A percentile compares a stretch with the other conserved stretches of the same genome.
Evolutionary conservation across 148 eudicot species (phyloP).

Genomic region (Gaultheria prostrata): DNA sequence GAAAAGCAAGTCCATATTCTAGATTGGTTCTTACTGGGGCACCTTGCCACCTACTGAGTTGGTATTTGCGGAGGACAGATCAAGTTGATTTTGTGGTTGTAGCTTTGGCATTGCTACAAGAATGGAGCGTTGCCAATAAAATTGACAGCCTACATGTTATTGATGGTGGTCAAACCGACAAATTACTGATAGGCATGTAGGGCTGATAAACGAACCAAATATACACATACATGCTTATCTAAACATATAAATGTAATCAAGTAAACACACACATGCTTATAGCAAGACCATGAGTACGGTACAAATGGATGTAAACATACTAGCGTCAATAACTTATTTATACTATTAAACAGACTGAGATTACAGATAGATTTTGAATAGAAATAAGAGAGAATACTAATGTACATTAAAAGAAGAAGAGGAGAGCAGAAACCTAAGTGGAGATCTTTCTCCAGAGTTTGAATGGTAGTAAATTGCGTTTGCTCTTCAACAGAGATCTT

Average conservation of each 20-base stretch:
- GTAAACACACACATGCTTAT: neutral
- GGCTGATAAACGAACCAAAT: neutral
- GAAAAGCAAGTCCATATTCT: neutral
- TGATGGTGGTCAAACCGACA: neutral
- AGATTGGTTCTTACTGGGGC: neutral
- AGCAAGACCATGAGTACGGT: neutral
- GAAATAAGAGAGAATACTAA: neutral
- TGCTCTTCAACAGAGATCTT: conserved; percentile 78
- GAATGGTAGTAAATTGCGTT: conserved; percentile 65
- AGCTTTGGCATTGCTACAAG: neutral
- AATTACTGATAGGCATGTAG: neutral
- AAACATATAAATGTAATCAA: neutral
- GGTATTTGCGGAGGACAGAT: neutral
- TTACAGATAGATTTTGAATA: neutral
- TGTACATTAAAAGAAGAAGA: neutral
- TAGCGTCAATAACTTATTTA: no score
- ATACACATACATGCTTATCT: neutral
- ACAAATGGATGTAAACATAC: no score
- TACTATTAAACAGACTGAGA: neutral
- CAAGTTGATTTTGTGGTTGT: conserved; percentile 5
- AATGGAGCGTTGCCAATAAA: neutral
- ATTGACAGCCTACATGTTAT: neutral
- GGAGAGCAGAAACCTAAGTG: conserved; percentile 42
- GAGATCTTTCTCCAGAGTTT: conserved; percentile 66
- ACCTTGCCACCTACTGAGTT: neutral